Percentiles rank a stretch among this genome's conserved stretches.
These are phyloP conservation scores for Cornus controversa DNA, from an alignment of 148 eudicot genomes.

Conservation along the genomic window DNA sequence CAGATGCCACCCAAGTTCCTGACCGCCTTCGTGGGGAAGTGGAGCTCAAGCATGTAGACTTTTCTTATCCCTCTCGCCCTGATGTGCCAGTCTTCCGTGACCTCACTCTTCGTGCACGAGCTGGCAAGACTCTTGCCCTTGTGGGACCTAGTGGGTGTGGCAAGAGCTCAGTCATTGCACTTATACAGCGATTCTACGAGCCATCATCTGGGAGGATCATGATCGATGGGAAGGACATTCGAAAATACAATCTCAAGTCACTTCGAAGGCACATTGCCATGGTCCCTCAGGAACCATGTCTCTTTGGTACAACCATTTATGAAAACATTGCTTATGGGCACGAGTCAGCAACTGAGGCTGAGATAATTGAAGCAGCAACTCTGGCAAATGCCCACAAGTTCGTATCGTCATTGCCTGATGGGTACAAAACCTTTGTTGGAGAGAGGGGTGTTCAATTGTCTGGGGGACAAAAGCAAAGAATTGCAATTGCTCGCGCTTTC, in stretches of 20 bases:
- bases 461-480: slow-evolving; percentile 95
- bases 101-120: slow-evolving; percentile 74
- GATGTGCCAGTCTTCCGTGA: slow-evolving; percentile 74
- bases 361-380: slow-evolving; percentile 87
- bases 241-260: slow-evolving; percentile 82
- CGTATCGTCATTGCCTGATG: slow-evolving; percentile 77
- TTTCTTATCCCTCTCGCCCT: slow-evolving; percentile 85
- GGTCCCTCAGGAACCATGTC: slow-evolving; percentile 98
- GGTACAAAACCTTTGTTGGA: slow-evolving; percentile 83
- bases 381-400: slow-evolving; percentile 89
- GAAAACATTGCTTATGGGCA: slow-evolving; percentile 88
- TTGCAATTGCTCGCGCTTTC: slow-evolving; percentile 90
- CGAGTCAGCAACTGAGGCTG: slow-evolving; percentile 79
- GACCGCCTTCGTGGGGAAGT: slow-evolving; percentile 89
- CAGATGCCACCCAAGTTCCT: slow-evolving; percentile 56
- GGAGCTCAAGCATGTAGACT: slow-evolving; percentile 88
- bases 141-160: slow-evolving; percentile 98
- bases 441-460: slow-evolving; percentile 92
- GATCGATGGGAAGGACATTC: slow-evolving; percentile 85
- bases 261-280: slow-evolving; percentile 76
- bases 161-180: slow-evolving; percentile 84
- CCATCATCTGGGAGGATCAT: slow-evolving; percentile 85
- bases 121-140: slow-evolving; percentile 85
- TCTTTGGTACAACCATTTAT: slow-evolving; percentile 72
- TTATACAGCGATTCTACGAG: slow-evolving; percentile 76